Conservation (phyloP, 78 protist species). For the Tieghemostelium lacteum region DNA sequence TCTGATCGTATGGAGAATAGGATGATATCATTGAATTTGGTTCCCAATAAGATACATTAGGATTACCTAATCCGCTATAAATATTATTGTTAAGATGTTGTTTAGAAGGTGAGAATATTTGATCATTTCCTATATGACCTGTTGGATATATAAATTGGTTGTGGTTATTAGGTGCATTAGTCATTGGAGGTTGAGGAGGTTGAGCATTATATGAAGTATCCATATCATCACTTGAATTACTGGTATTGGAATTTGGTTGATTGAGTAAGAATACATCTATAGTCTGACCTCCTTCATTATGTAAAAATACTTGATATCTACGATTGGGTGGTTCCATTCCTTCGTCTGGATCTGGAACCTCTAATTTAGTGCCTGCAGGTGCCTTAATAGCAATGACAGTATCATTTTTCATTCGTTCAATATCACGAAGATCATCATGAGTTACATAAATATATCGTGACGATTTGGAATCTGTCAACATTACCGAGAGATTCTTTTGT, state of each 20-base stretch:
- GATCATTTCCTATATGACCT: neutral
- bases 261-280: slow-evolving; percentile 70
- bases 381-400: slow-evolving; percentile 93
- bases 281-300: slow-evolving; percentile 40
- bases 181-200: neutral
- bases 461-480: slow-evolving; percentile 1
- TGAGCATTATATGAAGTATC: neutral
- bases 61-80: too few species aligned
- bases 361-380: slow-evolving; percentile 92
- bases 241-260: slow-evolving; percentile 40
- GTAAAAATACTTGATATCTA: slow-evolving; percentile 62
- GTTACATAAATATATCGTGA: slow-evolving; percentile 86
- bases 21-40: neutral
- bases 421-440: slow-evolving; percentile 84
- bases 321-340: slow-evolving; percentile 77
- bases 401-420: slow-evolving; percentile 72
- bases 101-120: neutral
- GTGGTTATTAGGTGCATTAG: neutral
- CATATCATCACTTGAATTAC: neutral
- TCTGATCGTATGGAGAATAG: neutral
- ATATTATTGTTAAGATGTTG: too few species aligned
- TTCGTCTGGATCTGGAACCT: slow-evolving; percentile 93
- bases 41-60: neutral
- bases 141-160: neutral
- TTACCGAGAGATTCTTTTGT: slow-evolving; percentile 26